Base-by-base conservation (phyloP, 768 basidiomycete genomes). In the Termitomyces sp. region DNA sequence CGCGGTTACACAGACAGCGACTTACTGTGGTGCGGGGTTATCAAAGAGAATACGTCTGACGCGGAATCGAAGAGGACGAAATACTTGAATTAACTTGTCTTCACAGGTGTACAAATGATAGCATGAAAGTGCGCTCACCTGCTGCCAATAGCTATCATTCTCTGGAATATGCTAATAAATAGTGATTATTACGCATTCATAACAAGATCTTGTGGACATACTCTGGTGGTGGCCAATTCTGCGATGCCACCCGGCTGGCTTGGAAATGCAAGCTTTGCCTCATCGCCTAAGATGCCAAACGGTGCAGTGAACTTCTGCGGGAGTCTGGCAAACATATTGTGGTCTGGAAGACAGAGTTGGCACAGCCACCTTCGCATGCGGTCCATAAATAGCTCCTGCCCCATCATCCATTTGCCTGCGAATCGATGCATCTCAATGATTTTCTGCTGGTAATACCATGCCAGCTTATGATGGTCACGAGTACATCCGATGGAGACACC, bases 31-130 rank as follows among this genome's bases (percentile, higher is more conserved):
- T 91, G 84, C 0, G 90, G 83, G 3, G 89, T 85, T 63, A 95
- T 87, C 50, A 96, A 81, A 15, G 94, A 90, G 71, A 91, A 94
- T 38, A 94, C 92, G 63, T 96, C 93, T 0, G 91, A 90, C 1
- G 91, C 82, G 8, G 91, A 89, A 74, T 95, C 92, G 67, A 96
- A 96, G 17, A 97, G 76, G 46, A 81, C 71, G 61, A 89, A 85
- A 66, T 89, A 97, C 91, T 94, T 58, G 26, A 40, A 31, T 45
- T 47, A 23, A 41, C 46, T 26, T 56, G 30, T 19, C 54, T 45
- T 28, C 38, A 12, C 30, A 40, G 30, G 38, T 51, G 50, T 17
- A 51, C 33, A 21, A 44, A 21, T 15, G 11, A 48, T 33, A 55
- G 54, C 33, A 26, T 30, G 65, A 82, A 64, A 61, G 50, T 10